phyloP scores from a whole-genome alignment of 768 basidiomycete genomes.

The Termitomyces sp. region DNA sequence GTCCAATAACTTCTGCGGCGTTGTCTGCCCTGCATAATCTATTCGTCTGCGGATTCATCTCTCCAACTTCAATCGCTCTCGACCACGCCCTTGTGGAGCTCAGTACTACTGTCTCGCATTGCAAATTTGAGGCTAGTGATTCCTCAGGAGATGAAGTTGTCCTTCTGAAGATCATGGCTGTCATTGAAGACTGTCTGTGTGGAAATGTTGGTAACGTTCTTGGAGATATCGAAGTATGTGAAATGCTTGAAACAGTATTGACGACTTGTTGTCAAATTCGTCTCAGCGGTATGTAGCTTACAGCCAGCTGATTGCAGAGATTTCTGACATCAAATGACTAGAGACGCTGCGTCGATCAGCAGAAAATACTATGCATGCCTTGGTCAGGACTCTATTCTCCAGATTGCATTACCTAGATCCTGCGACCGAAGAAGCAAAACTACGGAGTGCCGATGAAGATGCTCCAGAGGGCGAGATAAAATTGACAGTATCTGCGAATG shows the following conservation, averaged over 20 bases:
- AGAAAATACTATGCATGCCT: conserved; percentile 82
- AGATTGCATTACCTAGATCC: conserved; percentile 67
- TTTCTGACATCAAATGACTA: conserved; percentile 23
- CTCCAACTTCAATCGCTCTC: conserved; percentile 46
- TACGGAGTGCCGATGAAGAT: conserved; percentile 45
- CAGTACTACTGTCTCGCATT: conserved; percentile 87
- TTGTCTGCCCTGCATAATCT: conserved; percentile 85
- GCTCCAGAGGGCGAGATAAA: conserved; percentile 21
- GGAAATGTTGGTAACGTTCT: conserved; percentile 62
- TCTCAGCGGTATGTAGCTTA: conserved; percentile 70
- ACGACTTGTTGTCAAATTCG: conserved; percentile 97
- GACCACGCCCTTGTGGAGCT: conserved; percentile 71
- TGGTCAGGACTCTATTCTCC: conserved; percentile 78
- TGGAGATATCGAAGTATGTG: conserved; percentile 93
- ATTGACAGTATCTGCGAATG: conserved; percentile 3
- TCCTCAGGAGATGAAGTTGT: conserved; percentile 98
- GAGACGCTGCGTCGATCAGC: conserved; percentile 85
- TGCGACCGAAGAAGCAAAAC: conserved; percentile 59
- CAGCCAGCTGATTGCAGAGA: background rate
- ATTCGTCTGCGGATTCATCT: conserved; percentile 74
- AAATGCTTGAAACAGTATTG: conserved; percentile 96
- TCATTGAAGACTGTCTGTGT: conserved; percentile 81
- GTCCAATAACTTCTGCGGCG: conserved; percentile 94
- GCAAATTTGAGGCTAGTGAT: conserved; percentile 97
- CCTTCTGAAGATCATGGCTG: conserved; percentile 82